Evolutionary conservation across 2,329 filamentous ascomycete genomes (phyloP).

Genomic region (Pleurostoma richardsiae): DNA sequence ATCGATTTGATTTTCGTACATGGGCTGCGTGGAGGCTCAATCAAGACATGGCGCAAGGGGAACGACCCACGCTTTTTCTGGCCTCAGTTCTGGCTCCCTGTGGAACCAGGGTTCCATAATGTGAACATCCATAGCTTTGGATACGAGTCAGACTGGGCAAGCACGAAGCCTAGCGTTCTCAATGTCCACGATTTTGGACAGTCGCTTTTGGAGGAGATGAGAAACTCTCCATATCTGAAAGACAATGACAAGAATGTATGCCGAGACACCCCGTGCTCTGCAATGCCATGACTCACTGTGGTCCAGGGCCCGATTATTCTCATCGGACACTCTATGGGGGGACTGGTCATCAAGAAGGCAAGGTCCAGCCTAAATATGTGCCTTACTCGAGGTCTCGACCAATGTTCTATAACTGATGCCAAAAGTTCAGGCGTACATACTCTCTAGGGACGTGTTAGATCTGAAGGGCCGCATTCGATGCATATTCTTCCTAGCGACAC

Average conservation of each 20-base stretch:
- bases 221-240: conserved; percentile 14
- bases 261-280: background rate
- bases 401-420: too few species aligned
- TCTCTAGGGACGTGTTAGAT: conserved; percentile 10
- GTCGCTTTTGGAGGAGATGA: conserved; percentile 19
- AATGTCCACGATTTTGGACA: conserved; percentile 23
- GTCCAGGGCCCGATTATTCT: conserved; percentile 17
- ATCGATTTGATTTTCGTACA: conserved; percentile 36
- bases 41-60: conserved; percentile 33
- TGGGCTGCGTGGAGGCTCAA: conserved; percentile 31
- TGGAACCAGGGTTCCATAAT: conserved; percentile 19
- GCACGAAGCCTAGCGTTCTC: conserved; percentile 11
- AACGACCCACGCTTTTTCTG: conserved; percentile 25
- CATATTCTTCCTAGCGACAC: conserved; percentile 28
- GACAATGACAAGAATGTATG: conserved; percentile 3
- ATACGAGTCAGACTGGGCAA: conserved; percentile 22
- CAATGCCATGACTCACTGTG: background rate
- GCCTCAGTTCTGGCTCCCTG: conserved; percentile 32
- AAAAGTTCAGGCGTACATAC: conserved; percentile 7
- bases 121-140: conserved; percentile 23
- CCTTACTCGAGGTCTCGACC: too few species aligned
- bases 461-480: conserved; percentile 15
- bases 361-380: too few species aligned
- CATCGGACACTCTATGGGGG: conserved; percentile 22
- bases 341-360: conserved; percentile 25